Conservation (phyloP, 176 grass and related monocot species). For the Carex parvula region DNA sequence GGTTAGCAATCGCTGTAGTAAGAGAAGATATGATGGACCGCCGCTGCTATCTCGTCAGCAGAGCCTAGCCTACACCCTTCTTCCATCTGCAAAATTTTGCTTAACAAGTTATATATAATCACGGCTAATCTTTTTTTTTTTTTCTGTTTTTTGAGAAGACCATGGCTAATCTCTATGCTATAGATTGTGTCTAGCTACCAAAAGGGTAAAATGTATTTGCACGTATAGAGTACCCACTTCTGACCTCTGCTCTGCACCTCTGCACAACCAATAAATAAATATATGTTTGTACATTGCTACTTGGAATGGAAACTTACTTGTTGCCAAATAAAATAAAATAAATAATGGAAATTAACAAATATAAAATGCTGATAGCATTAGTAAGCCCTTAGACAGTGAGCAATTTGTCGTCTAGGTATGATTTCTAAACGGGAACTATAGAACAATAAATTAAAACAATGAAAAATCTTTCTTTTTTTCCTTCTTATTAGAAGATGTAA, state of each 20-base stretch:
- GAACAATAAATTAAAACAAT: background rate
- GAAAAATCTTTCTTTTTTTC: background rate
- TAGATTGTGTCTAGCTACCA: background rate
- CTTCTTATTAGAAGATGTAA: background rate
- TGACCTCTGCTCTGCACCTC: background rate
- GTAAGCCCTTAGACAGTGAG: background rate
- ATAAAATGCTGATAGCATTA: background rate
- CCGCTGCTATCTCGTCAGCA: slow-evolving; percentile 89
- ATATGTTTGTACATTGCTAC: slow-evolving; percentile 15
- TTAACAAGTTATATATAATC: slow-evolving; percentile 6
- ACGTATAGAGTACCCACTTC: background rate
- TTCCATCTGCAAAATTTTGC: slow-evolving; percentile 56
- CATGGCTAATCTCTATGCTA: background rate
- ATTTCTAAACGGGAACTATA: background rate
- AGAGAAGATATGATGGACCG: slow-evolving; percentile 88
- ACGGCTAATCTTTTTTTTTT: background rate
- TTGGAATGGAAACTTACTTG: background rate
- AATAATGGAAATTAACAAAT: background rate
- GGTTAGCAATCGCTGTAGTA: slow-evolving; percentile 51
- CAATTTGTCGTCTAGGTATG: background rate
- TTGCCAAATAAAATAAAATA: background rate
- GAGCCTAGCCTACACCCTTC: slow-evolving; percentile 82
- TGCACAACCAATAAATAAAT: background rate
- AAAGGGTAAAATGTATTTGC: background rate
- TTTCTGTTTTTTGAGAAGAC: too few relatives aligned